Base-by-base conservation (phyloP, 2,329 filamentous ascomycete species). In the Ploettnerulaceae sp. region DNA sequence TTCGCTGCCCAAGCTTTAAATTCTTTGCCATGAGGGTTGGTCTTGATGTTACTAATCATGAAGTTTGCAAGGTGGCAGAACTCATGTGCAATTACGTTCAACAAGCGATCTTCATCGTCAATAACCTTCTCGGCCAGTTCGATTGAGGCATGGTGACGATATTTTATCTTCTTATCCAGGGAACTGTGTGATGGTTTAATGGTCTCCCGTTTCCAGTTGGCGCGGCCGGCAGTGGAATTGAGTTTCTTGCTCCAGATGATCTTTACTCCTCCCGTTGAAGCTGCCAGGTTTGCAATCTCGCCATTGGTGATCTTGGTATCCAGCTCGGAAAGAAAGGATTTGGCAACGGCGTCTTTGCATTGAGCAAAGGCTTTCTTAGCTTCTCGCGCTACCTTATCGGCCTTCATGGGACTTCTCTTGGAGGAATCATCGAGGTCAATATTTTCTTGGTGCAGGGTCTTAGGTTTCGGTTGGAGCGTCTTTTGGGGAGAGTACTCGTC, bases 61-160 rank as follows among this genome's bases (percentile, higher is more conserved):
- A 91, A 96, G 59, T 89, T 95, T 33, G 88, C 84, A 1, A 97
- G 71, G 62, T 98, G 93, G 65, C 93, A 97, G 70, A 93, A 97
- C 60, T 98, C 93, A 64, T 98, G 93, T 0, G 91, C 89, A n/a
- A 97, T 69, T 0, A 93, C 89, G 65, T 96, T 96, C 53, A 93
- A 75, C 1, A 97, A 75, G 3, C 88, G 80, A 48, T 84, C 67
- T 56, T 86, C 79, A 59, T 84, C 77, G 62, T 89, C 81, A 52
- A 97, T 89, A 36, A 96, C 83, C 64, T 94, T 95, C 45, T 87
- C 81, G 0, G 90, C 88, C 2, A 97, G 78, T 63, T 97, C 90
- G 60, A 97, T 95, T 12, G 74, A 80, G 7, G 88, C 89, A 58
- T 78, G 68, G 64, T 91, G 81, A 20, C 69, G 67, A 56, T 73